phyloP scores from a whole-genome alignment of 1,284 basidiomycete species.

The Cutaneotrichosporon sp. region DNA sequence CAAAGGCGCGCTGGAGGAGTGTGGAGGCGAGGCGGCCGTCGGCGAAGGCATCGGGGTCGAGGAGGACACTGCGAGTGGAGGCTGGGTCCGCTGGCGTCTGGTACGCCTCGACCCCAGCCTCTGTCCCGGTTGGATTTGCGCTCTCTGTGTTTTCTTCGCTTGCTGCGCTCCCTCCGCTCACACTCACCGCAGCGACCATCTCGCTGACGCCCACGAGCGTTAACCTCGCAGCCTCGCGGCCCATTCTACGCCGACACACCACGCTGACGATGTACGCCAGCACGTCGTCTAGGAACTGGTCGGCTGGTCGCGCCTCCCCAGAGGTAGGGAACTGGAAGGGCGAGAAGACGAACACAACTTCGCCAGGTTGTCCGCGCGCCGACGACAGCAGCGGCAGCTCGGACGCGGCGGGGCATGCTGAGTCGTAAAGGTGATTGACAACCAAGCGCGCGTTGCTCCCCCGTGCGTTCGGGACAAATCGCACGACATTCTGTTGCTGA shows the following conservation, averaged over 20 bases:
- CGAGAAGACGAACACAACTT: background rate
- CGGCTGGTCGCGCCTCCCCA: background rate
- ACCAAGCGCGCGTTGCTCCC: background rate
- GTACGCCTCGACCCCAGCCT: too few relatives aligned
- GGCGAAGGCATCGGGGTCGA: background rate
- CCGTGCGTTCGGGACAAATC: background rate
- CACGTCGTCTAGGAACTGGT: background rate
- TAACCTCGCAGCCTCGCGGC: background rate
- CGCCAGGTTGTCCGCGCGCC: background rate
- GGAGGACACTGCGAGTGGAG: background rate
- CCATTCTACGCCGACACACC: background rate
- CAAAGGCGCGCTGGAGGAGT: background rate
- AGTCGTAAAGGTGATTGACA: background rate
- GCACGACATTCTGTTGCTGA: background rate
- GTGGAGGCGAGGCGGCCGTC: background rate
- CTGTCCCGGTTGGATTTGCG: too few relatives aligned
- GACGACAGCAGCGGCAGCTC: background rate
- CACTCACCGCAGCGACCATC: background rate
- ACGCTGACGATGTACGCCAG: background rate
- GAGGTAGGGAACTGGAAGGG: background rate
- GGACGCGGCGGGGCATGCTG: background rate
- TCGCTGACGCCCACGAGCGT: slow-evolving; percentile 1
- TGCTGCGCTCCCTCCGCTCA: background rate
- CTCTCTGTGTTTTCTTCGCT: too few relatives aligned
- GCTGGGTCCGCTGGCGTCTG: too few relatives aligned